Conservation (phyloP, 768 basidiomycete species). For the Rhodotorula kratochvilovae region DNA sequence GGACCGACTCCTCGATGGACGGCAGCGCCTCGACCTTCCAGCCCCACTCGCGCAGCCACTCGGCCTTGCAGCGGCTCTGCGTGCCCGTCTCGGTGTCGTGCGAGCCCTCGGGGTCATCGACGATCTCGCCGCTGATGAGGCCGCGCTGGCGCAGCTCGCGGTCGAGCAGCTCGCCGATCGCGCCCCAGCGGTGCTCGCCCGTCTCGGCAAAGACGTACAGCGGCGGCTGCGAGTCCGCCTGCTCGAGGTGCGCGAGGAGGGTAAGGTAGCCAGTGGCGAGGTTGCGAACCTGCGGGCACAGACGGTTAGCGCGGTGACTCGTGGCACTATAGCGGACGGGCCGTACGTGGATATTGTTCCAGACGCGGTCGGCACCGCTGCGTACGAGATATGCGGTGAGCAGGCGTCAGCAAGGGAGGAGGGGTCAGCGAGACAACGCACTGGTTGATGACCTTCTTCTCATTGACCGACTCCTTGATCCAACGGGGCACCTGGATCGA, state of each 20-base stretch:
- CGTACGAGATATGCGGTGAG: too few relatives aligned
- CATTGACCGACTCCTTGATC: slow-evolving; percentile 6
- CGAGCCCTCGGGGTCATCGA: background rate
- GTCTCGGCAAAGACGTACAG: slow-evolving; percentile 18
- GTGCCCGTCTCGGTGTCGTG: background rate
- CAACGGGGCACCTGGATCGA: slow-evolving; percentile 28
- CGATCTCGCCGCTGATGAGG: background rate
- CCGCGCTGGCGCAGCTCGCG: background rate
- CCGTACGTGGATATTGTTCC: slow-evolving; percentile 35
- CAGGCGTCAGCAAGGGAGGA: too few relatives aligned
- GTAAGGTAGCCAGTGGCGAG: slow-evolving; percentile 17
- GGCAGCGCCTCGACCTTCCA: background rate
- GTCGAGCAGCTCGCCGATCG: background rate
- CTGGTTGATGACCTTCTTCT: slow-evolving; percentile 6
- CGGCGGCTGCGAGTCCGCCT: background rate
- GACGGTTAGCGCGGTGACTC: too few relatives aligned
- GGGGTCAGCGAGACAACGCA: background rate
- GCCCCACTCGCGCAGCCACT: slow-evolving; percentile 9
- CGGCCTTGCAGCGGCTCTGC: background rate
- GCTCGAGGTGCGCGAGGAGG: slow-evolving; percentile 14
- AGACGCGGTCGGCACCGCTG: slow-evolving; percentile 4
- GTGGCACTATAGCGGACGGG: too few relatives aligned
- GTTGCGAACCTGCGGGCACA: slow-evolving; percentile 11
- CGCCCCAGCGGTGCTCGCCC: slow-evolving; percentile 9
- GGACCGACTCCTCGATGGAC: background rate